phyloP scores from a whole-genome alignment of 768 basidiomycete species.

The Pleurotus platypus region DNA sequence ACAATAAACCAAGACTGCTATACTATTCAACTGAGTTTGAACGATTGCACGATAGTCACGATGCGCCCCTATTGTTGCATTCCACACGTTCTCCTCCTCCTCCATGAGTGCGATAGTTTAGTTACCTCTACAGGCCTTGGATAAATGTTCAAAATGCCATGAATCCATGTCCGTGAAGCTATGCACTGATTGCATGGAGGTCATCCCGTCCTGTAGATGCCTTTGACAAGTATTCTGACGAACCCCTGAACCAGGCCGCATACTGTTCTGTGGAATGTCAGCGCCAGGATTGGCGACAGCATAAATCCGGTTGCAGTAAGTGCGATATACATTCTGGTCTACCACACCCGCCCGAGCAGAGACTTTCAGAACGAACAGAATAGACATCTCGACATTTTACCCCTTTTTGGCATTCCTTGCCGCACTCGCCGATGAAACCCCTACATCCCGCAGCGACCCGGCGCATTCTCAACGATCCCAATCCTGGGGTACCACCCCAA shows the following conservation, averaged over 20 bases:
- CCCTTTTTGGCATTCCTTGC: constrained; percentile 21
- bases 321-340: background rate
- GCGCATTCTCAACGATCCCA: constrained; percentile 23
- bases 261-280: constrained; percentile 32
- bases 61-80: too few species aligned
- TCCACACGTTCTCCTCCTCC: too few species aligned
- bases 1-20: too few species aligned
- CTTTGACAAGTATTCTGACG: background rate
- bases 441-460: constrained; percentile 22
- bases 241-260: background rate
- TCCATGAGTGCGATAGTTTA: background rate
- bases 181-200: background rate
- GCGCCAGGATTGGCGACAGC: too few species aligned
- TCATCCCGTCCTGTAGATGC: background rate
- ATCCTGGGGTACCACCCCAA: constrained; percentile 12
- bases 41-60: too few species aligned
- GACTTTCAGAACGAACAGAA: constrained; percentile 22
- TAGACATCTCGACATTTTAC: constrained; percentile 28
- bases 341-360: background rate
- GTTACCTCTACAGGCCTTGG: background rate
- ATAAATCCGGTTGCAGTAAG: too few species aligned
- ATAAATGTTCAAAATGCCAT: background rate
- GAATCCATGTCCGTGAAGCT: background rate
- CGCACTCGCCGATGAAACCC: constrained; percentile 16
- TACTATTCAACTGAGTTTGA: too few species aligned